Conservation (phyloP, 2,329 filamentous ascomycete genomes). For the Penicillium sp. region DNA sequence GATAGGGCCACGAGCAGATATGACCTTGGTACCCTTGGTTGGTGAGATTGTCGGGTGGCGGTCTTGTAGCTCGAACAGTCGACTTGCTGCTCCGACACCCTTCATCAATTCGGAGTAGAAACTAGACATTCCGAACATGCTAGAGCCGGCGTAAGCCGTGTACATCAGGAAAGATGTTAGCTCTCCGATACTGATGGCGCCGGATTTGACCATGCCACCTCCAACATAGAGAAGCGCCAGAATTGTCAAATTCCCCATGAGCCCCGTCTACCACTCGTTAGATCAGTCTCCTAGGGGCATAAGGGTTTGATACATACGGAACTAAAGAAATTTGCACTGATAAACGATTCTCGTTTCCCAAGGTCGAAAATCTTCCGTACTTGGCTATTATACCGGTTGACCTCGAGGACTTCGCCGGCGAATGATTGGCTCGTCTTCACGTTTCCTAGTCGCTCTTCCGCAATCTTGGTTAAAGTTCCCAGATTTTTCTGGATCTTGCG, state of each 20-base stretch:
- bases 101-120: conserved; percentile 99
- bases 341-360: conserved; percentile 82
- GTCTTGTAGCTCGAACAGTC: conserved; percentile 94
- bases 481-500: conserved; percentile 93
- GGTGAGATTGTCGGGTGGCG: conserved; percentile 84
- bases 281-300: conserved; percentile 3
- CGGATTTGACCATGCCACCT: conserved; percentile 84
- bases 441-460: conserved; percentile 95
- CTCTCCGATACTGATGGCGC: conserved; percentile 86
- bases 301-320: conserved; percentile 45
- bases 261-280: conserved; percentile 67
- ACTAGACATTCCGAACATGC: conserved; percentile 88
- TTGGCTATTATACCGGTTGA: conserved; percentile 88
- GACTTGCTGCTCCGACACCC: conserved; percentile 93
- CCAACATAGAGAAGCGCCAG: conserved; percentile 88
- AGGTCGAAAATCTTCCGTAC: conserved; percentile 90
- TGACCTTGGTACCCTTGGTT: conserved; percentile 78
- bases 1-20: conserved; percentile 85
- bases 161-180: conserved; percentile 99
- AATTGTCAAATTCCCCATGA: conserved; percentile 96
- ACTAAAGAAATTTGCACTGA: conserved; percentile 89
- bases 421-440: conserved; percentile 97
- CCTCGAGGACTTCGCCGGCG: conserved; percentile 88
- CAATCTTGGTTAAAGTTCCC: conserved; percentile 92
- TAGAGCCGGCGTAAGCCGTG: conserved; percentile 82